Evolutionary conservation across 164 flowering plant species (phyloP).

Genomic region (Macadamia integrifolia): DNA sequence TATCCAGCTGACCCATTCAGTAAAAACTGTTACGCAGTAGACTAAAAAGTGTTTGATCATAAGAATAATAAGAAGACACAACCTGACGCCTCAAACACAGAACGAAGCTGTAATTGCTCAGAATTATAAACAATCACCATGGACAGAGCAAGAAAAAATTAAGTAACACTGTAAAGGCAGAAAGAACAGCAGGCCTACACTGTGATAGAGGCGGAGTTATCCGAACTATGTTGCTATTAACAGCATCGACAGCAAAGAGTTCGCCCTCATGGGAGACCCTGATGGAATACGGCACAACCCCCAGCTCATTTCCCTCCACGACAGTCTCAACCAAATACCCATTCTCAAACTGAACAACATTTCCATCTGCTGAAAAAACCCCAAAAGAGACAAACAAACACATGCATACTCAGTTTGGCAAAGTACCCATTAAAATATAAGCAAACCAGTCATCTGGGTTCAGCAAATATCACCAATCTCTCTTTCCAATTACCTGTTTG

Average conservation of each 20-base stretch:
- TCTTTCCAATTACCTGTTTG: conserved; percentile 47
- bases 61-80: background rate
- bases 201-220: conserved; percentile 93
- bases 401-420: background rate
- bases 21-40: background rate
- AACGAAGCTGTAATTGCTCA: background rate
- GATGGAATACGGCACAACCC: conserved; percentile 71
- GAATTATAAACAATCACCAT: background rate
- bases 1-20: background rate
- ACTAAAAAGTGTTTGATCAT: background rate
- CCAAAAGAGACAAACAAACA: background rate
- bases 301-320: conserved; percentile 83
- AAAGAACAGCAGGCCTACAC: conserved; percentile 39
- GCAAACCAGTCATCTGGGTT: conserved; percentile 12
- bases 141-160: background rate
- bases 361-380: conserved; percentile 49
- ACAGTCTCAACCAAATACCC: conserved; percentile 95
- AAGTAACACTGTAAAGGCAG: background rate
- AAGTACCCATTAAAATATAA: conserved; percentile 7
- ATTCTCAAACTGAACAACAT: conserved; percentile 77
- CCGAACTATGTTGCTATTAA: conserved; percentile 77
- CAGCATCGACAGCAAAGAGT: conserved; percentile 81
- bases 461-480: background rate
- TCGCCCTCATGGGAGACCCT: conserved; percentile 88
- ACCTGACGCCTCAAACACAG: background rate